These are phyloP conservation scores for Yamadazyma buinensis DNA, from an alignment of 1,139 yeast genomes.

Conservation along the genomic window DNA sequence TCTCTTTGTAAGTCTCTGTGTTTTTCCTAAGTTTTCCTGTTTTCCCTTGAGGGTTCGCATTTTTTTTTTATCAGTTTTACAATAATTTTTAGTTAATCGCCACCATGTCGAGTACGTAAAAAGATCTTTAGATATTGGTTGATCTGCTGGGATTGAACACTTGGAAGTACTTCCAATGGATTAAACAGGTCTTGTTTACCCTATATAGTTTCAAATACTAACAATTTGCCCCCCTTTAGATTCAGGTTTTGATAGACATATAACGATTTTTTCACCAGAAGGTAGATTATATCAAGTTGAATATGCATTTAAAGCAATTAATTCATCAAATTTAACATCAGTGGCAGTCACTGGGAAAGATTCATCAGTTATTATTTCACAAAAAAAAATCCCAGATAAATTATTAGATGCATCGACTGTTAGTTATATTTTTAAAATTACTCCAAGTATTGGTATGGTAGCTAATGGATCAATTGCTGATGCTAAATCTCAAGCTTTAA, in stretches of 20 bases:
- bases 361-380: constrained; percentile 87
- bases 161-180: no score
- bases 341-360: constrained; percentile 84
- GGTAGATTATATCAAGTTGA: constrained; percentile 97
- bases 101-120: constrained; percentile 10
- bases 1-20: no score
- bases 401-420: constrained; percentile 83
- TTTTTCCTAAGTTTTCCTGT: no score
- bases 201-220: no score
- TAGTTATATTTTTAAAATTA: constrained; percentile 77
- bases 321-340: constrained; percentile 86
- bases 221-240: constrained; percentile 23
- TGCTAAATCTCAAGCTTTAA: constrained; percentile 83
- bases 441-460: constrained; percentile 82
- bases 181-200: no score
- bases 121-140: no score
- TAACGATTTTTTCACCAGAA: constrained; percentile 97
- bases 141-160: no score
- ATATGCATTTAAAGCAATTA: constrained; percentile 96
- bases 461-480: constrained; percentile 97
- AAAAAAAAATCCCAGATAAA: constrained; percentile 95
- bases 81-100: constrained; percentile 3
- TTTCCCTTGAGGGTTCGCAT: no score
- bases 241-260: constrained; percentile 97
- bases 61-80: not conserved